These are phyloP conservation scores for Phaeophleospora eucalypticola DNA, from an alignment of 2,329 filamentous ascomycete genomes.

Conservation along the genomic window DNA sequence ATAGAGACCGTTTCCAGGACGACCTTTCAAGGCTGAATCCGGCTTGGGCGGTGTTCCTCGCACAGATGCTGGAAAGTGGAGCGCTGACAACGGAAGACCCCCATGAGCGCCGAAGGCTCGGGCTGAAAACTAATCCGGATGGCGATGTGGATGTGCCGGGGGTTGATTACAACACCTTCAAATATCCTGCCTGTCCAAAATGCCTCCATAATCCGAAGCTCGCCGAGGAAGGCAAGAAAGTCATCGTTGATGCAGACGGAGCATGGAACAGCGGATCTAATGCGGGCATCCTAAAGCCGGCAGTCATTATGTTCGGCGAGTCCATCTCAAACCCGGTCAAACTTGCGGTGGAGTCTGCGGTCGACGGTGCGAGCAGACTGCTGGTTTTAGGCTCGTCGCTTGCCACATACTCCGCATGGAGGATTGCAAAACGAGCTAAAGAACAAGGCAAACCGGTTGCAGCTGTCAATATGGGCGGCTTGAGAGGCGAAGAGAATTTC, in stretches of 20 bases:
- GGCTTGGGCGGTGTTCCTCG: slow-evolving; percentile 73
- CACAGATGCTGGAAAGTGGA: slow-evolving; percentile 66
- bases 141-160: slow-evolving; percentile 88
- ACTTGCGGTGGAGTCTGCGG: slow-evolving; percentile 68
- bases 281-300: slow-evolving; percentile 83
- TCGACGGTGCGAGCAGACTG: slow-evolving; percentile 71
- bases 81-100: slow-evolving; percentile 76
- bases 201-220: slow-evolving; percentile 57
- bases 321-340: slow-evolving; percentile 70
- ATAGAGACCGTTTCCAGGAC: slow-evolving; percentile 70
- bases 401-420: slow-evolving; percentile 93
- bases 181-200: slow-evolving; percentile 82
- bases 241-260: slow-evolving; percentile 73
- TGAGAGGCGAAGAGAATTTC: slow-evolving; percentile 72
- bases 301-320: slow-evolving; percentile 95
- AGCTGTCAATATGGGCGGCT: slow-evolving; percentile 78
- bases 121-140: slow-evolving; percentile 83
- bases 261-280: slow-evolving; percentile 59
- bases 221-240: slow-evolving; percentile 54
- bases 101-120: slow-evolving; percentile 60
- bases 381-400: slow-evolving; percentile 84
- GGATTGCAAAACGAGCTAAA: slow-evolving; percentile 76
- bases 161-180: slow-evolving; percentile 82
- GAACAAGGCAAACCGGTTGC: slow-evolving; percentile 81
- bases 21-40: slow-evolving; percentile 78